Evolutionary conservation across 768 basidiomycete genomes (phyloP), one percentile per base, ranked within the genome.

Genomic region (Mycena rebaudengoi): DNA sequence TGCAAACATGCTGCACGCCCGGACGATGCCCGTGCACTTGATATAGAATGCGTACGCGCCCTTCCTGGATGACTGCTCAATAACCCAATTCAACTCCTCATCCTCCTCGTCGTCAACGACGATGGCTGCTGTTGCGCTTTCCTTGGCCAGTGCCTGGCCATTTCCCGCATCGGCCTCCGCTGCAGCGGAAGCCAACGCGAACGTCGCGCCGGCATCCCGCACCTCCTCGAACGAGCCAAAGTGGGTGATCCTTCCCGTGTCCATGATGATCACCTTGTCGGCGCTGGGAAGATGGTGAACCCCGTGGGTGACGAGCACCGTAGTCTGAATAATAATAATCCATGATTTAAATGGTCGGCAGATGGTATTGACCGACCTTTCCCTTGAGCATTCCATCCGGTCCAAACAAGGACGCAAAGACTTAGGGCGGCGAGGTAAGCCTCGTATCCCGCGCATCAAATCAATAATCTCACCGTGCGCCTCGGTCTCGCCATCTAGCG

Each of bases 201-300:
- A 59, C 13, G 62, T 59, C 21, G 55, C 62, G 2, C 56, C 62
- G 5, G 62, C 55, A 11, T 44, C 62, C 7, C 62, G 56, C 25
- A 63, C 46, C 7, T 59, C 37, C 32, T 60, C 57, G 26, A 65
- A 65, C 16, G 64, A 41, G 44, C 64, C 64, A 28, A 65, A 64
- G 50, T 58, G 56, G 7, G 50, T 45, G 23, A 64, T 64, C 4
- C n/a, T 59, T 4, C 62, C 62, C 5, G 35, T 44, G 21, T 58
- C 62, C 62, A 64, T 58, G 28, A 64, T 13, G 25, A 65, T 40
- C 14, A 65, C 64, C 26, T 60, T 65, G 57, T 59, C 64, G 5
- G 64, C 64, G 37, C 52, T 53, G 35, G 64, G 40, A 4, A 65
- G 58, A 35, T 65, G 64, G 29, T 65, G 64, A 5, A 65, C 26